A percentile compares a stretch with the other conserved stretches of the same genome.
phyloP scores from a whole-genome alignment of 352 stramenopile species.

The Pythium utonaiense region DNA sequence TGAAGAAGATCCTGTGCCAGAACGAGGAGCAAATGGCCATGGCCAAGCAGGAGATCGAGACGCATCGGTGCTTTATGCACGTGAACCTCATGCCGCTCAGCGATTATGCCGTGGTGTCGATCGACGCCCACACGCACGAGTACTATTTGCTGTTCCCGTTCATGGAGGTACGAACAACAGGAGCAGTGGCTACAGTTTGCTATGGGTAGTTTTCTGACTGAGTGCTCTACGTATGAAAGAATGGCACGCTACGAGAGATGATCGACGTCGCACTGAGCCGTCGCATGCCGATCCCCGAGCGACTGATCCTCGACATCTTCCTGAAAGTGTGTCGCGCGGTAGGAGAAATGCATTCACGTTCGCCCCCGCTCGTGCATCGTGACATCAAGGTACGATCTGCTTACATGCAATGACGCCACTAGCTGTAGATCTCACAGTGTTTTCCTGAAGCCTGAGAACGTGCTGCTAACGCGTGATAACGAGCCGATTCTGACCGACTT shows the following conservation, averaged over 20 bases:
- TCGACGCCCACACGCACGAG: conserved; percentile 40
- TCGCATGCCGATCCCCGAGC: conserved; percentile 53
- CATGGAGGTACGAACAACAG: conserved; percentile 61
- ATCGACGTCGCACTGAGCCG: conserved; percentile 61
- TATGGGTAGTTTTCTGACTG: background rate
- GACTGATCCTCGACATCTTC: conserved; percentile 77
- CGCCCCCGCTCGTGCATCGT: conserved; percentile 72
- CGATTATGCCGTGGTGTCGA: conserved; percentile 67
- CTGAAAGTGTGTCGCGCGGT: conserved; percentile 80
- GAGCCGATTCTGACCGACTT: conserved; percentile 89
- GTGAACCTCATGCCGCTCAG: conserved; percentile 83
- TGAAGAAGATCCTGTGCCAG: conserved; percentile 90
- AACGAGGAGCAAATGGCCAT: conserved; percentile 76
- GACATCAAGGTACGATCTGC: conserved; percentile 71
- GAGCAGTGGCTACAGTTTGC: no score
- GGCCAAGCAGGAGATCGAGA: conserved; percentile 81
- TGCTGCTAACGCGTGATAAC: conserved; percentile 73
- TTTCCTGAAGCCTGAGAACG: conserved; percentile 69
- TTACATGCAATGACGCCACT: background rate
- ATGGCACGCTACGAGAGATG: conserved; percentile 81
- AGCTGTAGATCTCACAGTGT: background rate
- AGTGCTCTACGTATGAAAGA: conserved; percentile 26
- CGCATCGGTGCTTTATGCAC: conserved; percentile 67
- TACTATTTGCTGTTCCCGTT: conserved; percentile 87
- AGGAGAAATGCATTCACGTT: conserved; percentile 65